These are phyloP conservation scores for Stevia rebaudiana DNA, from an alignment of 140 eudicot genomes.

Conservation along the genomic window DNA sequence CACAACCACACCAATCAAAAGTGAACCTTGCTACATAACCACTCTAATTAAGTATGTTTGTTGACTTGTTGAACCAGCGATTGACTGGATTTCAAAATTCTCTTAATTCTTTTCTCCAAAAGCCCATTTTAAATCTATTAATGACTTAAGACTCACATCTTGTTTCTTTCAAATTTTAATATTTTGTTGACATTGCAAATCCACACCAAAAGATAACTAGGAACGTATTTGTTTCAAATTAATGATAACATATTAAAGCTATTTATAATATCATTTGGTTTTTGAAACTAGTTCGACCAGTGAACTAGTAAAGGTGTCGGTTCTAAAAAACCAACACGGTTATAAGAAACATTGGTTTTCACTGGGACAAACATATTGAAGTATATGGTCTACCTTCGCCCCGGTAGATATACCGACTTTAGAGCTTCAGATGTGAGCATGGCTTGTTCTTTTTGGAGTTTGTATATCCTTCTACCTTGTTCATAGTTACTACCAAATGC, in stretches of 20 bases:
- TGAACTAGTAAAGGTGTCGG: neutral
- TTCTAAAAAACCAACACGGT: neutral
- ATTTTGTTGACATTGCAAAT: neutral
- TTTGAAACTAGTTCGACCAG: neutral
- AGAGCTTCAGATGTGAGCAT: conserved; percentile 40
- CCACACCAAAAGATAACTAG: no score
- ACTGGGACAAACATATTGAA: neutral
- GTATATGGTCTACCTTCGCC: conserved; percentile 45
- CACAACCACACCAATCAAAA: neutral
- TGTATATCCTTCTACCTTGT: conserved; percentile 53
- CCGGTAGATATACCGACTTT: conserved; percentile 48
- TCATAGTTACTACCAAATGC: conserved; percentile 72
- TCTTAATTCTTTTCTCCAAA: no score
- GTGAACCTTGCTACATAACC: neutral
- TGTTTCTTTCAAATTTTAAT: no score
- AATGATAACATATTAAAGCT: no score
- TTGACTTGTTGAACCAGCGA: no score
- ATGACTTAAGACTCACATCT: no score
- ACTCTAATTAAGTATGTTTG: neutral
- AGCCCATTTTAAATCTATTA: no score
- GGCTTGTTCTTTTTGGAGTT: conserved; percentile 60
- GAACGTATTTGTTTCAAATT: no score
- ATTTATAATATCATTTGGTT: neutral
- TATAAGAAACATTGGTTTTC: neutral
- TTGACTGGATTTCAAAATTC: no score